Percentiles rank a stretch among this genome's conserved stretches.
These are phyloP conservation scores for Niebla homalea DNA, from an alignment of 495 filamentous ascomycete genomes.

Conservation along the genomic window DNA sequence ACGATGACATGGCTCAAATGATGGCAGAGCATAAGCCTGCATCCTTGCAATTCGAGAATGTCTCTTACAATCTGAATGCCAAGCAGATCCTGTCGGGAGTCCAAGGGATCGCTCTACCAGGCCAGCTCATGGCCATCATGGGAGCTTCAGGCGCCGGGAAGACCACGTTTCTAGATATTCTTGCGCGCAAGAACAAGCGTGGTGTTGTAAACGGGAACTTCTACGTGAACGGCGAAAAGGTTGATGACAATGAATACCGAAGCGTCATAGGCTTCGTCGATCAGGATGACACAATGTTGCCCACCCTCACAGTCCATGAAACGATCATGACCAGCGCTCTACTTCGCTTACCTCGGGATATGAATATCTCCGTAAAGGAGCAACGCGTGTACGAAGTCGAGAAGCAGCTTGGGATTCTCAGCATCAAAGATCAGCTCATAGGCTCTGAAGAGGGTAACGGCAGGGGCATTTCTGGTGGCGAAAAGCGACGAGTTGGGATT, in stretches of 20 bases:
- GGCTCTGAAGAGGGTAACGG: constrained; percentile 95
- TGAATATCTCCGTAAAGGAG: constrained; percentile 75
- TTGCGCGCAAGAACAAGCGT: constrained; percentile 95
- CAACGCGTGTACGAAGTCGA: constrained; percentile 86
- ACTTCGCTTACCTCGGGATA: constrained; percentile 77
- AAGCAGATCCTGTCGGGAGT: constrained; percentile 75
- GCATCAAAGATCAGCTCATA: constrained; percentile 86
- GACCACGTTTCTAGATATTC: constrained; percentile 91
- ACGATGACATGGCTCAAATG: constrained; percentile 76
- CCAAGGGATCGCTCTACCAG: constrained; percentile 71
- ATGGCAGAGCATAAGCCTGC: constrained; percentile 85
- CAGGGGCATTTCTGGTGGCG: constrained; percentile 90
- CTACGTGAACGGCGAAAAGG: constrained; percentile 85
- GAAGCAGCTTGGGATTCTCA: constrained; percentile 81
- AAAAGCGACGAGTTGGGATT: constrained; percentile 92
- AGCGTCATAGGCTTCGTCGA: constrained; percentile 93
- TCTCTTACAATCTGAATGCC: constrained; percentile 74
- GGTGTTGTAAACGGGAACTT: constrained; percentile 70
- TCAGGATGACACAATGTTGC: constrained; percentile 95
- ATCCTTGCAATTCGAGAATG: constrained; percentile 75
- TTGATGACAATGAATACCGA: constrained; percentile 74
- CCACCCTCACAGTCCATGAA: constrained; percentile 94
- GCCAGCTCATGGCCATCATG: constrained; percentile 95
- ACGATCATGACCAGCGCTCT: constrained; percentile 91
- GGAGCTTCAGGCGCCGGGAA: constrained; percentile 95